Evolutionary conservation across 257 asterid genomes (phyloP), one percentile per base, ranked within the genome.

Genomic region (Forsythia viridissima): DNA sequence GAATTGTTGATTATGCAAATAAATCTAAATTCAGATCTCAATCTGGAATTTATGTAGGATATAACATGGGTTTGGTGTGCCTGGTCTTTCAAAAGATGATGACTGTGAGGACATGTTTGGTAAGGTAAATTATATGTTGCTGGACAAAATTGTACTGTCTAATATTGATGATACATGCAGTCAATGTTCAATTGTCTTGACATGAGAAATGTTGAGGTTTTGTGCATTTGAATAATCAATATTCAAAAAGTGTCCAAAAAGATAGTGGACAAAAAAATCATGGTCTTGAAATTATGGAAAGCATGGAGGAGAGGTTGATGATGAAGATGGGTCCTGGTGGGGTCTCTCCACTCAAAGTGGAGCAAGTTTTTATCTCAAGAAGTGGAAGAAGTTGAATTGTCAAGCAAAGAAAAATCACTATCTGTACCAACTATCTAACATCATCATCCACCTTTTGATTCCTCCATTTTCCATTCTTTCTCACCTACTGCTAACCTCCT

Each of bases 351-450:
- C 73, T 59, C 71, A 66, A 74, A 89, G 89, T 86, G 91, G 89
- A 76, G 83, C 83, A 77, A 83, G 81, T 83, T 81, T 77, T 83
- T 77, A 59, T 81, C 55, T 39, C 57, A 73, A 76, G 77, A 67
- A 89, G 86, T 89, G 89, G 90, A 82, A 76, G 78, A 87, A 80
- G 75, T 83, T 89, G 84, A 83, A 78, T 84, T 88, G 81, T 82
- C 83, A 87, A 89, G 93, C 92, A 90, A 88, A 83, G 88, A 87
- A 79, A 83, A 6, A 78, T 81, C 87, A 75, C 89, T 72, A 67
- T 83, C 83, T 79, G 41, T 43, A 86, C 90, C 86, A 81, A 84
- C 72, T 65, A 34, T 79, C 72, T 81, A 80, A 46, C 82, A 30
- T 68, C 86, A 85, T 79, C 86, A 75, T 69, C 82, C 81, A 24